Percentiles rank a stretch among this genome's conserved stretches.
These are phyloP conservation scores for Acer campestre DNA, from an alignment of 345 rosid genomes.

Conservation along the genomic window DNA sequence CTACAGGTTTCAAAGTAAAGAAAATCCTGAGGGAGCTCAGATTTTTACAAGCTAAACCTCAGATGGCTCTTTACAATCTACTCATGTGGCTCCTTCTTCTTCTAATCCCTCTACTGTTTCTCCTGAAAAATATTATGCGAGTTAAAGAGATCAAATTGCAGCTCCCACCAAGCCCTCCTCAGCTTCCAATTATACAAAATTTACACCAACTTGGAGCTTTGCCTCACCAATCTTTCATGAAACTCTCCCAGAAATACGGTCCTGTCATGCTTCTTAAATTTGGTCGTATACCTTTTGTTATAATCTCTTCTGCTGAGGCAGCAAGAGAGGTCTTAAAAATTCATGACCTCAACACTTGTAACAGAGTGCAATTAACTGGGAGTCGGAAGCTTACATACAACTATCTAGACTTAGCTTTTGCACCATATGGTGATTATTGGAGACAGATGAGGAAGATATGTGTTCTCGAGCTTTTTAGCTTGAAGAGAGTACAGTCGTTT, in stretches of 20 bases:
- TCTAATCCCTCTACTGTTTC: not conserved
- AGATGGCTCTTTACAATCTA: not conserved
- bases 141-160: not conserved
- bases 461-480: constrained; percentile 35
- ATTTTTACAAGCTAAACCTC: too few species aligned
- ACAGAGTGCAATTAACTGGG: constrained; percentile 33
- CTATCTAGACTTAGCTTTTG: constrained; percentile 34
- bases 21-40: too few species aligned
- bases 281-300: constrained; percentile 41
- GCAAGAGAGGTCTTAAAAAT: constrained; percentile 40
- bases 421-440: constrained; percentile 36
- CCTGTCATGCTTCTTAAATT: constrained; percentile 47
- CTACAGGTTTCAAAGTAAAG: too few species aligned
- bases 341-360: constrained; percentile 40
- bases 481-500: constrained; percentile 40
- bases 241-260: constrained; percentile 45
- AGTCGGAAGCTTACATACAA: constrained; percentile 35
- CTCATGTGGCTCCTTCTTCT: constrained; percentile 4
- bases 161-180: constrained; percentile 30
- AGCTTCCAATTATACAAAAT: constrained; percentile 49
- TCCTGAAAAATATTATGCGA: not conserved
- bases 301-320: constrained; percentile 45
- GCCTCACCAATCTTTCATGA: constrained; percentile 38
- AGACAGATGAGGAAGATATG: constrained; percentile 36
- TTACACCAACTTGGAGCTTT: constrained; percentile 47